Conservation (phyloP, 1,284 basidiomycete genomes). For the Pascua guehoae region DNA sequence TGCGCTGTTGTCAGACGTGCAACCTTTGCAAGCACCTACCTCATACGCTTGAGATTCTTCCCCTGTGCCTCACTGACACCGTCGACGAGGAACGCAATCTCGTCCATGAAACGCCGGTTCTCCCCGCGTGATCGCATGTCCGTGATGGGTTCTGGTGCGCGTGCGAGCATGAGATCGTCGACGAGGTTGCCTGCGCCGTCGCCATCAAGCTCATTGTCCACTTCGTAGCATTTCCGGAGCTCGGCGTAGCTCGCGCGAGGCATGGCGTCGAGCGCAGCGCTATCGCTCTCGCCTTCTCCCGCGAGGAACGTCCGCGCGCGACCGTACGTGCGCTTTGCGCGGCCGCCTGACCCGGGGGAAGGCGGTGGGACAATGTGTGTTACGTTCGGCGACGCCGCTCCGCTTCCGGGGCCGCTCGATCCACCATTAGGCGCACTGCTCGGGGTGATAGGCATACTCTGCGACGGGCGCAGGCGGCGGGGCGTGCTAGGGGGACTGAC, state of each 20-base stretch:
- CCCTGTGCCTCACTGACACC: slow-evolving; percentile 25
- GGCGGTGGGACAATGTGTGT: slow-evolving; percentile 3
- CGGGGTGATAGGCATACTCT: slow-evolving; percentile 16
- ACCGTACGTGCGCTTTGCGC: slow-evolving; percentile 36
- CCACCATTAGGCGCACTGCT: slow-evolving; percentile 4
- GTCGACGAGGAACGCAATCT: slow-evolving; percentile 38
- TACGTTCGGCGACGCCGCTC: slow-evolving; percentile 17
- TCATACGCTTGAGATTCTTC: slow-evolving; percentile 25
- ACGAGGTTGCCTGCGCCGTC: slow-evolving; percentile 23
- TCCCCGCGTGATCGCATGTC: slow-evolving; percentile 47
- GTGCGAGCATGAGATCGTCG: slow-evolving; percentile 27
- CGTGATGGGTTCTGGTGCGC: slow-evolving; percentile 36
- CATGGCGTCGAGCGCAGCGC: neutral
- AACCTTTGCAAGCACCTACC: slow-evolving; percentile 19
- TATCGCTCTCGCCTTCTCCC: slow-evolving; percentile 9
- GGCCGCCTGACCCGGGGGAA: slow-evolving; percentile 16
- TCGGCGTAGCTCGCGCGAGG: slow-evolving; percentile 40
- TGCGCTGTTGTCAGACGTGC: slow-evolving; percentile 21
- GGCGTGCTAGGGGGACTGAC: slow-evolving; percentile 8
- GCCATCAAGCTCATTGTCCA: slow-evolving; percentile 29
- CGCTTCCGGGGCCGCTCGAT: slow-evolving; percentile 1
- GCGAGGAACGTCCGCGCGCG: slow-evolving; percentile 24
- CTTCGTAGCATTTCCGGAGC: slow-evolving; percentile 39
- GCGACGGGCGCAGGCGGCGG: slow-evolving; percentile 1
- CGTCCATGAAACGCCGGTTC: slow-evolving; percentile 45